A percentile compares a stretch with the other conserved stretches of the same genome.
Evolutionary conservation across 164 flowering plant species (phyloP).

Genomic region (Vitis cinerea): DNA sequence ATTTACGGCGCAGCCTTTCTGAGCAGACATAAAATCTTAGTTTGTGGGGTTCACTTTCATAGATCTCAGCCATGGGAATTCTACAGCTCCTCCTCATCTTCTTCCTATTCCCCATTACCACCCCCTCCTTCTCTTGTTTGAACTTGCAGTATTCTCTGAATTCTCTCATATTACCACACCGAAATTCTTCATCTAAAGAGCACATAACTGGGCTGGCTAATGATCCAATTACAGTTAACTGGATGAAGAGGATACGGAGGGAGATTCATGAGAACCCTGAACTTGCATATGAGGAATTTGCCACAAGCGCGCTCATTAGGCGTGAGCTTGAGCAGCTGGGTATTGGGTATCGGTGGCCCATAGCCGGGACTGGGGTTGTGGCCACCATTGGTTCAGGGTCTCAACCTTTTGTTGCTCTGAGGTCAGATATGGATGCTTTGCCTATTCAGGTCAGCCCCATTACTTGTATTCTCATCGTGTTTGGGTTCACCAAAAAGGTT

Average conservation of each 20-base stretch:
- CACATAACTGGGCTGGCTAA: slow-evolving; percentile 35
- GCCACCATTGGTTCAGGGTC: slow-evolving; percentile 61
- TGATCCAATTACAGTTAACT: slow-evolving; percentile 31
- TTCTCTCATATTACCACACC: neutral
- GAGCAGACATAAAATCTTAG: no score
- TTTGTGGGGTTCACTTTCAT: no score
- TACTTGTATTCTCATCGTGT: neutral
- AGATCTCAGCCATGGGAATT: slow-evolving; percentile 17
- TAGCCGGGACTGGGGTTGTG: slow-evolving; percentile 64
- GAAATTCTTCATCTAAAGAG: slow-evolving; percentile 18
- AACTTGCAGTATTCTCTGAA: slow-evolving; percentile 1
- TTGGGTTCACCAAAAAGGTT: no score
- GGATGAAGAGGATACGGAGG: slow-evolving; percentile 58
- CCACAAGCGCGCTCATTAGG: slow-evolving; percentile 56
- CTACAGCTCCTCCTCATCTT: slow-evolving; percentile 3
- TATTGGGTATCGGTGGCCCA: slow-evolving; percentile 52
- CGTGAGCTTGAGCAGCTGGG: slow-evolving; percentile 55
- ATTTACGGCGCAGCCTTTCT: no score
- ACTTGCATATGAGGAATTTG: slow-evolving; percentile 62
- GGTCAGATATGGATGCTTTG: slow-evolving; percentile 81
- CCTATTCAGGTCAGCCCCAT: slow-evolving; percentile 53
- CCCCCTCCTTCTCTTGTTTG: slow-evolving; percentile 6
- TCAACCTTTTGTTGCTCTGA: slow-evolving; percentile 62
- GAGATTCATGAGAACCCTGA: slow-evolving; percentile 68
- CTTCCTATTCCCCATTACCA: slow-evolving; percentile 7